These are phyloP conservation scores for Cornus kousa DNA, from an alignment of 148 eudicot species.

Conservation along the genomic window DNA sequence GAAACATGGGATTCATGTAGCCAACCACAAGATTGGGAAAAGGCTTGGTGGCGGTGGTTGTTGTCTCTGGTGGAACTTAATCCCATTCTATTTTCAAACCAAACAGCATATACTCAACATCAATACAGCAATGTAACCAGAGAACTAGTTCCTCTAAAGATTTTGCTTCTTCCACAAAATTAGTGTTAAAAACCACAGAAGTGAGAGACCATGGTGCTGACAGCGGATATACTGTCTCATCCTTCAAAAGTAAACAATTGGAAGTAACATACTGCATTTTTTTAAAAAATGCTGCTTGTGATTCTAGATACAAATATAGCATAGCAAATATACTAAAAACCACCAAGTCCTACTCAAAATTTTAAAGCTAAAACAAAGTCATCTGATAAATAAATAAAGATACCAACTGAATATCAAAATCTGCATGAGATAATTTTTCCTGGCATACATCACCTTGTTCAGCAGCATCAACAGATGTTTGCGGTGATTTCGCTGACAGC, in stretches of 20 bases:
- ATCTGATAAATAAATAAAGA: conserved; percentile 12
- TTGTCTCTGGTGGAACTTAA: neutral
- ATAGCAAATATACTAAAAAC: too few relatives aligned
- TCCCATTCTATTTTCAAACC: neutral
- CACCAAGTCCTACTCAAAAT: neutral
- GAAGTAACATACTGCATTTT: neutral
- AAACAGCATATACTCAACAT: conserved; percentile 6
- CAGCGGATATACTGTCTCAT: neutral
- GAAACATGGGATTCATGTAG: too few relatives aligned
- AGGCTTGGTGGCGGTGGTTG: neutral
- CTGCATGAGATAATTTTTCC: conserved; percentile 19
- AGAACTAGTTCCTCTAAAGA: too few relatives aligned
- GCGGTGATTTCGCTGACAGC: conserved; percentile 68
- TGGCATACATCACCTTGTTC: conserved; percentile 71
- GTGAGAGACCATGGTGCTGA: neutral
- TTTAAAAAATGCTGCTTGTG: neutral
- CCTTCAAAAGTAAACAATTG: too few relatives aligned
- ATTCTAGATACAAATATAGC: neutral
- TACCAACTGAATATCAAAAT: conserved; percentile 18
- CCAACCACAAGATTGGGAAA: too few relatives aligned
- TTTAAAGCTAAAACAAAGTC: neutral
- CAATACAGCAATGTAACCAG: neutral
- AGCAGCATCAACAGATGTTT: conserved; percentile 52
- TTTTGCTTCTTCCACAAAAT: too few relatives aligned
- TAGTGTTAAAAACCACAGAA: too few relatives aligned